Evolutionary conservation across 306 rosid species (phyloP).

Genomic region (Prunus armeniaca): DNA sequence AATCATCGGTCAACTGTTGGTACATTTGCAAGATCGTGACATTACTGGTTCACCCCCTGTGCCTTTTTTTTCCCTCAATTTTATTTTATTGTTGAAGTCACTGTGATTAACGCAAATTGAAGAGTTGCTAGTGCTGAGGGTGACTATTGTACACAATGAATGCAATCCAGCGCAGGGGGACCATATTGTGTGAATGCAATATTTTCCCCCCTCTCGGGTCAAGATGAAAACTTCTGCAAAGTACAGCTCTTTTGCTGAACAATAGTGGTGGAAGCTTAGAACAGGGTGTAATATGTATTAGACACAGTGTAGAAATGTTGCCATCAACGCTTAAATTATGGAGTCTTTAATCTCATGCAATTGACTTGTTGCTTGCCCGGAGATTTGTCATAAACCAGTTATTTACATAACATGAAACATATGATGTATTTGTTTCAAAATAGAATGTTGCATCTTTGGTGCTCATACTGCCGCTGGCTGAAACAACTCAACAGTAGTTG

Average conservation of each 20-base stretch:
- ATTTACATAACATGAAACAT: background rate
- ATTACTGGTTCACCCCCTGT: background rate
- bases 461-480: background rate
- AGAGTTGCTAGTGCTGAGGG: background rate
- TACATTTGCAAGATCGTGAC: background rate
- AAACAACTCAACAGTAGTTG: background rate
- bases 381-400: background rate
- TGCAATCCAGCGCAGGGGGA: background rate
- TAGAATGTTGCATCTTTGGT: background rate
- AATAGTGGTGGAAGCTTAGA: background rate
- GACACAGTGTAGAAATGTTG: background rate
- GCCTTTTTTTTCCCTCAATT: background rate
- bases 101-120: background rate
- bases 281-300: background rate
- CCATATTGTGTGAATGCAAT: background rate
- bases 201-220: background rate
- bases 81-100: background rate
- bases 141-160: too few species aligned
- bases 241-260: background rate
- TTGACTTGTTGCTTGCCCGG: background rate
- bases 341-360: background rate
- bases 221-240: too few species aligned
- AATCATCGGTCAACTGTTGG: slow-evolving; percentile 3
- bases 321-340: background rate
- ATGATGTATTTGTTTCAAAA: background rate